Evolutionary conservation across 1,284 basidiomycete genomes (phyloP), one percentile per base, ranked within the genome.

Genomic region (Heterobasidion parviporum): DNA sequence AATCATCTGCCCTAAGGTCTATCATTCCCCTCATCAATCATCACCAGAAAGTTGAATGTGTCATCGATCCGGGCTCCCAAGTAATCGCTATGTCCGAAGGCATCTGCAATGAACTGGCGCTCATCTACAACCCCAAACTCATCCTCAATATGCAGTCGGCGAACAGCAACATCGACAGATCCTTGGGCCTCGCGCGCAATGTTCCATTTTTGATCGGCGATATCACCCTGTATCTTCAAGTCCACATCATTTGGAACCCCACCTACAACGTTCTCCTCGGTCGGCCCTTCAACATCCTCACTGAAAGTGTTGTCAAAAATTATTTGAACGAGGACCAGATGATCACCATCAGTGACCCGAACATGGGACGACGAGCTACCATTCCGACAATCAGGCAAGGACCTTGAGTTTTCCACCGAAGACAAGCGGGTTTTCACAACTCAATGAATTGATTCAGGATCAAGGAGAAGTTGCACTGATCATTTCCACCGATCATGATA

Each of bases 241-340:
- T 52, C 18, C 63, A 58, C 54, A 64, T 62, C 59, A 68, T 74
- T 5, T 52, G 57, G 1, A 54, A 57, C 0, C 61, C 68, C 0
- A 64, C 72, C 0, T 73, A 74, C 57, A 60, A 65, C 18, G 61
- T 72, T 3, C 57, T 73, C 7, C 47, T 32, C 2, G 26, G 47
- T 8, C 3, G 6, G 6, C 47, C 47, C 10, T 49, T 49, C 6
- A 15, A 49, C 16, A 20, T 49, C 18, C 16, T 49, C 1, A 49
- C 16, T 1, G 2, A 20, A 33, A 49, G 47, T 32, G 14, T 49
- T 32, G 18, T 49, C 33, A 20, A 26, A 15, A 49, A 49, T 14
- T 49, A 7, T 26, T 6, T 2, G 1, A 49, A 49, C 3, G 47
- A 49, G 10, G 26, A 49, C 8, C 47, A 49, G 18, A 49, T 3